Conservation (phyloP, 2,329 filamentous ascomycete genomes). For the Fusarium circinatum region DNA sequence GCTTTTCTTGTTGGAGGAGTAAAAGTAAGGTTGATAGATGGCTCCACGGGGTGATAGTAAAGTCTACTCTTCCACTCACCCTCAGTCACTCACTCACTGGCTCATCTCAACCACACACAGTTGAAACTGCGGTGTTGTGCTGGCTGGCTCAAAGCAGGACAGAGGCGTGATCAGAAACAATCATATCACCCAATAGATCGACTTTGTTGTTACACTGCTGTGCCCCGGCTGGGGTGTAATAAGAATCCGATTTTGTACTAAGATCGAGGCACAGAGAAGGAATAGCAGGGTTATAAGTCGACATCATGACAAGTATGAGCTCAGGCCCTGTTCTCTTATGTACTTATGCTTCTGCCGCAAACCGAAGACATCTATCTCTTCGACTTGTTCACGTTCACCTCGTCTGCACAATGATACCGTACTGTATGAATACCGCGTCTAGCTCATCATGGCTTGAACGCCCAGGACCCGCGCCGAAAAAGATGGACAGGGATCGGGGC, state of each 20-base stretch:
- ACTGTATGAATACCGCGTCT: slow-evolving; percentile 32
- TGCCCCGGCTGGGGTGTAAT: slow-evolving; percentile 19
- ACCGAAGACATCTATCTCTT: not conserved
- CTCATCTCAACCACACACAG: not conserved
- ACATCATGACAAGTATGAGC: not conserved
- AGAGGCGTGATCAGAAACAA: slow-evolving; percentile 38
- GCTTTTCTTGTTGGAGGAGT: not conserved
- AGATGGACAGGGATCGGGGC: slow-evolving; percentile 34
- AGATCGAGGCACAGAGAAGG: not conserved
- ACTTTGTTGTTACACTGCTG: slow-evolving; percentile 30
- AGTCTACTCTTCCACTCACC: not conserved
- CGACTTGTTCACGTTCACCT: not conserved
- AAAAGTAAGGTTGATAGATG: slow-evolving; percentile 1
- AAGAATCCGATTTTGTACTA: not conserved
- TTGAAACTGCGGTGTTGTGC: slow-evolving; percentile 21
- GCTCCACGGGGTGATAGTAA: not conserved
- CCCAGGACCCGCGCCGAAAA: slow-evolving; percentile 21
- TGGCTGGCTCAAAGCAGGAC: slow-evolving; percentile 4
- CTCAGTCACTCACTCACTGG: not conserved
- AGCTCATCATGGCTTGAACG: slow-evolving; percentile 40
- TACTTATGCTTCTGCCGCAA: not conserved
- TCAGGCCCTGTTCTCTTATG: not conserved
- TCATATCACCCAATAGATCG: slow-evolving; percentile 28
- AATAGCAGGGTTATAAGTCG: not conserved
- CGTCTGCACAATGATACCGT: slow-evolving; percentile 7